Percentiles rank a stretch among this genome's conserved stretches.
These are phyloP conservation scores for Pseudocercospora macadamiae DNA, from an alignment of 2,329 filamentous ascomycete species.

Conservation along the genomic window DNA sequence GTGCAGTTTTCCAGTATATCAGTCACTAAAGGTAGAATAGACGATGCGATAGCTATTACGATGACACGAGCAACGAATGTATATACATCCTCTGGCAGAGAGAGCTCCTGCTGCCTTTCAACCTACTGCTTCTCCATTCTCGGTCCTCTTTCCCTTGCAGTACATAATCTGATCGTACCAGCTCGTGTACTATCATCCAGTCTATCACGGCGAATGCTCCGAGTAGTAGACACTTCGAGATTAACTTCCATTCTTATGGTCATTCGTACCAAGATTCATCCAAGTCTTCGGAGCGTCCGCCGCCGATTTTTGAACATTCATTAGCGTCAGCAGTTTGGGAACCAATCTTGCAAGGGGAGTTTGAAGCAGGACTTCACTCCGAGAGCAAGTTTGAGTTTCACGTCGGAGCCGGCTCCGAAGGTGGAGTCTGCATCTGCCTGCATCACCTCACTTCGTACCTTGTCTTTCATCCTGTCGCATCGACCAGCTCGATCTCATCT, in stretches of 20 bases:
- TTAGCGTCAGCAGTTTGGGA: not conserved
- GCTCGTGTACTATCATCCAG: no score
- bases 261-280: no score
- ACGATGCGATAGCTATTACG: not conserved
- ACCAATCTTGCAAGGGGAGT: not conserved
- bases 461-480: not conserved
- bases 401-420: not conserved
- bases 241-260: no score
- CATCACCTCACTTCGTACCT: not conserved
- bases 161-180: no score
- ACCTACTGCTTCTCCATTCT: no score
- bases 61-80: slow-evolving; percentile 1
- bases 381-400: not conserved
- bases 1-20: slow-evolving; percentile 97
- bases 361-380: not conserved
- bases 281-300: not conserved
- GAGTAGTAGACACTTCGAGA: no score
- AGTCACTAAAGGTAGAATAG: slow-evolving; percentile 64
- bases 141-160: no score
- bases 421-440: no score
- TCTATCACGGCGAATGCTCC: no score
- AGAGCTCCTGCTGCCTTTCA: not conserved
- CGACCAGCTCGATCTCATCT: no score
- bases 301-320: not conserved
- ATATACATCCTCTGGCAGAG: not conserved